Evolutionary conservation across 495 filamentous ascomycete species (phyloP), one percentile per base, ranked within the genome.

Genomic region (Aspergillus ostianus): DNA sequence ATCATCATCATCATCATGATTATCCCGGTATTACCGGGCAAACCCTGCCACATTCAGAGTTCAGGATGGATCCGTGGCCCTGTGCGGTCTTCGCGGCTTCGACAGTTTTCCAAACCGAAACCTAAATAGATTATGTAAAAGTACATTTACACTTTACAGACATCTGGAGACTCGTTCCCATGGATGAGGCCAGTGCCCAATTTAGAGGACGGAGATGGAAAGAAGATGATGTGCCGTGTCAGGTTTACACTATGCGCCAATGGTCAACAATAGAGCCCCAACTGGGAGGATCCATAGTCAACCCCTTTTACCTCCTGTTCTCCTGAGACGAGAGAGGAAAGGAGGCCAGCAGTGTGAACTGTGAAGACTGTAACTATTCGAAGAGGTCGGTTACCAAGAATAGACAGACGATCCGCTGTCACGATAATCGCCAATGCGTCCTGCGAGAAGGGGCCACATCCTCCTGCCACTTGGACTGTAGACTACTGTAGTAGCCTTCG

Each of bases 41-140:
- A 26, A 32, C 10, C 29, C 29, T 8, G 29, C 29, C 29, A 32
- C 29, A 10, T 2, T 10, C 29, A 32, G 10, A 32, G 29, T 32
- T 32, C 29, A 32, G 29, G 29, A 57, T 57, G 49, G 49, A 21
- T 51, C 49, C 26, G 49, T n/a, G 21, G 17, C 15, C 44, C 54
- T 21, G 15, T 47, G 55, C 55, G 48, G 32, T 53, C 59, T 56
- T 61, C 58, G 51, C 46, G 58, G 45, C 51, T 60, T 60, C 58
- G 51, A 60, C 45, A 41, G 52, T 55, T 45, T 60, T 60, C 58
- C 44, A 60, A 54, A 15, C 18, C 29, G 17, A 32, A 56, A 56
- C n/a, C 18, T 19, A 49, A 52, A 52, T 15, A 2, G 19, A 51
- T 21, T 21, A 51, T 21, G 21, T 21, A 21, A 17, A n/a, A n/a